Percentiles rank a stretch among this genome's conserved stretches.
phyloP scores from a whole-genome alignment of 805 yeast genomes.

The Teunomyces pallodes region DNA sequence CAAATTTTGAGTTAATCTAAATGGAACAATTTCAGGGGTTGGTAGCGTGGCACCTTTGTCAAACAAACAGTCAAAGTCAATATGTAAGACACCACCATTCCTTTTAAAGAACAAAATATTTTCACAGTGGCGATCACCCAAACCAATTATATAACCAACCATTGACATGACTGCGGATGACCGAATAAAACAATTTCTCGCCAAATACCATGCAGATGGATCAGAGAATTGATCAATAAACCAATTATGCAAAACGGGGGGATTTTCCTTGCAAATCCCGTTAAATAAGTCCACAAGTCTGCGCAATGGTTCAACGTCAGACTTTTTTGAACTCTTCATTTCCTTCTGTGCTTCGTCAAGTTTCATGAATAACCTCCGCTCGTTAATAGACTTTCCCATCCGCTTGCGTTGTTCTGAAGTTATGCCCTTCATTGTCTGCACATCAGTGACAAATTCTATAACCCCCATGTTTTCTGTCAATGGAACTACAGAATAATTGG shows the following conservation, averaged over 20 bases:
- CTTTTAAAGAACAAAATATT: slow-evolving; percentile 72
- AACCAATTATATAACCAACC: slow-evolving; percentile 89
- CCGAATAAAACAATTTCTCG: slow-evolving; percentile 70
- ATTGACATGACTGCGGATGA: slow-evolving; percentile 96
- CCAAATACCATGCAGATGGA: slow-evolving; percentile 82
- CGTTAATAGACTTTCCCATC: slow-evolving; percentile 19
- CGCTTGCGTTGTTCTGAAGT: slow-evolving; percentile 19
- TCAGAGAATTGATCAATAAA: slow-evolving; percentile 86
- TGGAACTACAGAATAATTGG: slow-evolving; percentile 86
- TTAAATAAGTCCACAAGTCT: slow-evolving; percentile 22
- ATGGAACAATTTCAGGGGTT: slow-evolving; percentile 93
- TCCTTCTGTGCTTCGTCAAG: slow-evolving; percentile 24
- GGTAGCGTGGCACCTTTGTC: slow-evolving; percentile 74
- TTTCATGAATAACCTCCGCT: slow-evolving; percentile 22
- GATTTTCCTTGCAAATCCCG: slow-evolving; percentile 35
- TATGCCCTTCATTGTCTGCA: slow-evolving; percentile 67
- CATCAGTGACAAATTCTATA: slow-evolving; percentile 84
- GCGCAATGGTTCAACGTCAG: slow-evolving; percentile 12
- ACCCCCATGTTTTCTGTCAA: slow-evolving; percentile 84
- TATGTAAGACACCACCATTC: slow-evolving; percentile 82
- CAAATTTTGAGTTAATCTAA: slow-evolving; percentile 83
- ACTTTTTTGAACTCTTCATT: slow-evolving; percentile 14
- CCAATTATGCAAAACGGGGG: slow-evolving; percentile 84
- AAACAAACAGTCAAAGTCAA: slow-evolving; percentile 94
- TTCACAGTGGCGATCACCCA: slow-evolving; percentile 97